These are phyloP conservation scores for Podaxis carcinomalis DNA, from an alignment of 768 basidiomycete genomes.

Conservation along the genomic window DNA sequence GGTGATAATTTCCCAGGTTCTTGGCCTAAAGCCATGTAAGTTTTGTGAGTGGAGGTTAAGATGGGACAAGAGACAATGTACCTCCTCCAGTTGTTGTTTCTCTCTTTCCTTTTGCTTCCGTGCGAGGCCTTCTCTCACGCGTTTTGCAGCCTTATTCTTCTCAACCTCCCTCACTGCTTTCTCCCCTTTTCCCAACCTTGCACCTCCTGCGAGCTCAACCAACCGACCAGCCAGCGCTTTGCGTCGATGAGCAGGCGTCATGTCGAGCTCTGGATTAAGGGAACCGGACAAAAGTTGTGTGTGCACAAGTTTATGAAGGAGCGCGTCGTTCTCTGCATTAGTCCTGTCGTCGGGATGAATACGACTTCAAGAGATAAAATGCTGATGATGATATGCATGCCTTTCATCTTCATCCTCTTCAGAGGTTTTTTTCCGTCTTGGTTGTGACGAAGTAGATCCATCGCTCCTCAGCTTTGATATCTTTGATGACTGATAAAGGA, in stretches of 20 bases:
- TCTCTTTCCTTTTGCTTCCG: slow-evolving; percentile 57
- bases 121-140: slow-evolving; percentile 64
- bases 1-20: slow-evolving; percentile 82
- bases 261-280: slow-evolving; percentile 52
- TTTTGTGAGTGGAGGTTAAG: background rate
- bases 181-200: slow-evolving; percentile 76
- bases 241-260: slow-evolving; percentile 62
- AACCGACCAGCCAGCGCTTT: slow-evolving; percentile 78
- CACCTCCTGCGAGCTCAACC: slow-evolving; percentile 63
- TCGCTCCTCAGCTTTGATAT: slow-evolving; percentile 54
- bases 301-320: slow-evolving; percentile 76
- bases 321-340: slow-evolving; percentile 72
- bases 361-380: background rate
- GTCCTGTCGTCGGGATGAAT: slow-evolving; percentile 41
- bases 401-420: slow-evolving; percentile 61
- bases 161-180: slow-evolving; percentile 54
- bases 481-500: slow-evolving; percentile 65
- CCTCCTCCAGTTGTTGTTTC: slow-evolving; percentile 63
- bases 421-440: slow-evolving; percentile 30
- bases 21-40: slow-evolving; percentile 53
- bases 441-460: slow-evolving; percentile 13
- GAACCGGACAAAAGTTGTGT: slow-evolving; percentile 77
- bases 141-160: slow-evolving; percentile 66
- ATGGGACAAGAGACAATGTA: slow-evolving; percentile 31
- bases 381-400: slow-evolving; percentile 27